phyloP scores from a whole-genome alignment of 257 asterid genomes.

The Linaria vulgaris region DNA sequence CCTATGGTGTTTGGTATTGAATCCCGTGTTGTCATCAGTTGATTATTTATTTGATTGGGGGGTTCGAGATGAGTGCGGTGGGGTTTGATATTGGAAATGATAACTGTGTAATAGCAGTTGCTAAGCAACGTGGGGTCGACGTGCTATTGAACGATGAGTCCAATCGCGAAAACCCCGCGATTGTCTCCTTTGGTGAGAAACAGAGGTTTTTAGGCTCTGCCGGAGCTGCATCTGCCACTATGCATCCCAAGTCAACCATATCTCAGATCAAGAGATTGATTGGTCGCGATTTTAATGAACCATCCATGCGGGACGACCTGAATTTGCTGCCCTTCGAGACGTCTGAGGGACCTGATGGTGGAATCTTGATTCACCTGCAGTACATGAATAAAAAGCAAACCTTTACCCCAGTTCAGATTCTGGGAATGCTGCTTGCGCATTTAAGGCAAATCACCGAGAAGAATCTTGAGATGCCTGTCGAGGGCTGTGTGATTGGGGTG shows the following conservation, averaged over 20 bases:
- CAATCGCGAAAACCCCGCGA: slow-evolving; percentile 79
- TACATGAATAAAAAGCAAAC: slow-evolving; percentile 63
- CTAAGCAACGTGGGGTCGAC: slow-evolving; percentile 84
- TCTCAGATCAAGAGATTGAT: slow-evolving; percentile 90
- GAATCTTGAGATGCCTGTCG: slow-evolving; percentile 56
- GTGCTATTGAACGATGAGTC: slow-evolving; percentile 90
- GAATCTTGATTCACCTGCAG: slow-evolving; percentile 62
- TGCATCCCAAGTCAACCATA: slow-evolving; percentile 89
- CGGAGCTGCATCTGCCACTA: slow-evolving; percentile 91
- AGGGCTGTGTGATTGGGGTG: slow-evolving; percentile 77
- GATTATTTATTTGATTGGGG: slow-evolving; percentile 19
- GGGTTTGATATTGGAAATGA: slow-evolving; percentile 97
- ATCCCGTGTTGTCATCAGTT: slow-evolving; percentile 16
- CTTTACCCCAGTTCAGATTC: slow-evolving; percentile 71
- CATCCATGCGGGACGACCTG: slow-evolving; percentile 68
- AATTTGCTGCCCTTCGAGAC: slow-evolving; percentile 73
- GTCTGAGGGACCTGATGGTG: slow-evolving; percentile 77
- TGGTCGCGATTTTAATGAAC: slow-evolving; percentile 62
- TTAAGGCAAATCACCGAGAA: slow-evolving; percentile 76
- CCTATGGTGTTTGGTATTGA: slow-evolving; percentile 23
- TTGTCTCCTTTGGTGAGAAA: slow-evolving; percentile 90
- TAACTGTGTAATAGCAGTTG: slow-evolving; percentile 85
- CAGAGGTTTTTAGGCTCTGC: slow-evolving; percentile 89
- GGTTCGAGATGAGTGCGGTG: slow-evolving; percentile 68
- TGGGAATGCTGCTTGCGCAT: slow-evolving; percentile 86